A percentile compares a stretch with the other conserved stretches of the same genome.
These are phyloP conservation scores for Eimeria acervulina DNA, from an alignment of 169 alveolate species.

Conservation along the genomic window DNA sequence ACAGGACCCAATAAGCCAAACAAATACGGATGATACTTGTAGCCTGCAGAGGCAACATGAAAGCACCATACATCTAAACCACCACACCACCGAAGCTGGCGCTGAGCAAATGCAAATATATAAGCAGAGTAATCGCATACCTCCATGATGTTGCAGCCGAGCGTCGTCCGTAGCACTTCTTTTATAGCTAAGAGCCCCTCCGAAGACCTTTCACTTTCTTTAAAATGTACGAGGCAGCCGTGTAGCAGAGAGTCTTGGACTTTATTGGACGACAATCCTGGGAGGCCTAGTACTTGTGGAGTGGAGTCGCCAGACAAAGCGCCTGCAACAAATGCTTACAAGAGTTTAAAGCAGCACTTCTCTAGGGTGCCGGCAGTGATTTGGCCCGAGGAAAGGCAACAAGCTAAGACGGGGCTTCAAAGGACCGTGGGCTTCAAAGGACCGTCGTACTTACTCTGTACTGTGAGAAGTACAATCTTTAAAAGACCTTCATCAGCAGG, in stretches of 20 bases:
- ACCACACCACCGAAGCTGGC: not conserved
- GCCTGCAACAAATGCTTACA: constrained; percentile 1
- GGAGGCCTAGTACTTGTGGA: constrained; percentile 43
- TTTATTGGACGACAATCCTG: not conserved
- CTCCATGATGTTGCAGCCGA: constrained; percentile 12
- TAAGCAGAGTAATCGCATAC: not conserved
- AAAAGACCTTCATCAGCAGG: constrained; percentile 41
- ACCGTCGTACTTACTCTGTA: not conserved
- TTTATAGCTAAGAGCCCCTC: not conserved
- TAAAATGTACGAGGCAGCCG: not conserved
- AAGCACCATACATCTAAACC: not conserved
- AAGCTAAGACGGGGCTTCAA: not conserved
- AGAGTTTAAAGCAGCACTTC: not conserved
- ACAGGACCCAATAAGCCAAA: constrained; percentile 65
- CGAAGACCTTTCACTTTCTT: not conserved
- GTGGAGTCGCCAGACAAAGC: constrained; percentile 54
- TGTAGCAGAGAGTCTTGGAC: constrained; percentile 32
- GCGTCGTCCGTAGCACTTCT: constrained; percentile 33
- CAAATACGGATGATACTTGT: not conserved
- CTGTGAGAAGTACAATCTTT: not conserved
- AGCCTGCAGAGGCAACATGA: constrained; percentile 37
- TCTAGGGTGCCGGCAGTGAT: not conserved
- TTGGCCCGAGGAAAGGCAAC: not conserved
- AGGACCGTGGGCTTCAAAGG: not conserved
- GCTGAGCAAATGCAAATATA: not conserved